These are phyloP conservation scores for Areca catechu DNA, from an alignment of 176 grass and related monocot species.

Conservation along the genomic window DNA sequence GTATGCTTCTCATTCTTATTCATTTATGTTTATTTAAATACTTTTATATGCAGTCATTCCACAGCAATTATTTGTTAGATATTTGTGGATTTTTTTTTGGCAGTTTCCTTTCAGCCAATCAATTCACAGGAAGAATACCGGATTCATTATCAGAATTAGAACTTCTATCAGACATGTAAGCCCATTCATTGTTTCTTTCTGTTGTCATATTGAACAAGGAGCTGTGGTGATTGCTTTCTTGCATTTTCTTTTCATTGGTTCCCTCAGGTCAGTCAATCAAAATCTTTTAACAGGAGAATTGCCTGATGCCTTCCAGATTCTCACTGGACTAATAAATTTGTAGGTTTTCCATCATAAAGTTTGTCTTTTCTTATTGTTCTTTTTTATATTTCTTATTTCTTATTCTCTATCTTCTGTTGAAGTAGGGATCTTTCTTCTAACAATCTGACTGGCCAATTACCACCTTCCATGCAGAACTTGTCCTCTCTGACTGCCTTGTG, in stretches of 20 bases:
- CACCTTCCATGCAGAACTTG: slow-evolving; percentile 30
- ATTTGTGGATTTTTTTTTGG: neutral
- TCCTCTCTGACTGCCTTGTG: slow-evolving; percentile 41
- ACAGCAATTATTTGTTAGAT: too few relatives aligned
- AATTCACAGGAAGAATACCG: slow-evolving; percentile 13
- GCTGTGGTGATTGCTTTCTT: neutral
- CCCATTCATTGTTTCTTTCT: neutral
- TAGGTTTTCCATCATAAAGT: neutral
- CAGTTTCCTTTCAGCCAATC: slow-evolving; percentile 24
- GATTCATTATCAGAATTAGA: slow-evolving; percentile 12
- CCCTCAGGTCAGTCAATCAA: slow-evolving; percentile 11
- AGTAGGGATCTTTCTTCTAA: slow-evolving; percentile 50
- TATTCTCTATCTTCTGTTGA: neutral
- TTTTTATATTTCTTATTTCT: neutral
- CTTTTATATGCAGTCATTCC: too few relatives aligned
- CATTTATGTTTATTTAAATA: neutral
- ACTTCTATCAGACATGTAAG: slow-evolving; percentile 27
- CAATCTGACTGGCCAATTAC: slow-evolving; percentile 24
- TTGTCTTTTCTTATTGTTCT: neutral
- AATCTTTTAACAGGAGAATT: slow-evolving; percentile 14
- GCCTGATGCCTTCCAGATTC: slow-evolving; percentile 17
- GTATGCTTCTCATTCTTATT: slow-evolving; percentile 11
- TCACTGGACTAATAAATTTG: slow-evolving; percentile 17
- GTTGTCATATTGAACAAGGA: neutral
- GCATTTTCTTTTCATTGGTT: neutral